Percentiles rank a stretch among this genome's conserved stretches.
These are phyloP conservation scores for Samsoniella hepiali DNA, from an alignment of 2,329 filamentous ascomycete genomes.

Conservation along the genomic window DNA sequence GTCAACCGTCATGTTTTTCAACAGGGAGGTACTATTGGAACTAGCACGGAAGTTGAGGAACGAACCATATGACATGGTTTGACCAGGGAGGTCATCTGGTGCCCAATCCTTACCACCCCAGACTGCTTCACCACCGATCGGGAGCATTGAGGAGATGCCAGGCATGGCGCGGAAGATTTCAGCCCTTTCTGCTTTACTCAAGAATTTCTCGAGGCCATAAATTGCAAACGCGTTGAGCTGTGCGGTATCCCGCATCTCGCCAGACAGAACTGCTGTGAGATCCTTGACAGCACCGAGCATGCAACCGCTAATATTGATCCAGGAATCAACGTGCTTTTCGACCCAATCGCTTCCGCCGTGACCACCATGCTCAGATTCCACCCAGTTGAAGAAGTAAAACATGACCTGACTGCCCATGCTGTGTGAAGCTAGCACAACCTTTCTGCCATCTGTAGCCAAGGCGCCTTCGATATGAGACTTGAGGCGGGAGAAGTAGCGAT, in stretches of 20 bases:
- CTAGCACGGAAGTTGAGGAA: constrained; percentile 77
- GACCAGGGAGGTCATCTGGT: constrained; percentile 76
- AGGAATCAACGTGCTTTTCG: constrained; percentile 82
- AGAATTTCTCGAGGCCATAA: constrained; percentile 92
- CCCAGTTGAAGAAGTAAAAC: constrained; percentile 79
- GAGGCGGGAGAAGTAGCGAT: constrained; percentile 89
- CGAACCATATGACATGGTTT: constrained; percentile 71
- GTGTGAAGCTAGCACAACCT: constrained; percentile 84
- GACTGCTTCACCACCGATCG: constrained; percentile 87
- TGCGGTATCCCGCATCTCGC: constrained; percentile 97
- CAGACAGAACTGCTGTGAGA: constrained; percentile 83
- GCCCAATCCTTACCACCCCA: constrained; percentile 89
- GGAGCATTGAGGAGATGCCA: constrained; percentile 93
- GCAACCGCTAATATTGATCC: constrained; percentile 98
- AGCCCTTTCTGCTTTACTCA: constrained; percentile 83
- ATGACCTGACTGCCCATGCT: constrained; percentile 97
- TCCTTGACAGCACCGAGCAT: constrained; percentile 96
- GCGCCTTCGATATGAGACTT: constrained; percentile 89
- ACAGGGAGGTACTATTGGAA: constrained; percentile 60
- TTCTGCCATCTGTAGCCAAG: constrained; percentile 67
- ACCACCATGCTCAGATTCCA: constrained; percentile 74
- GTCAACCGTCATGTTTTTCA: constrained; percentile 75
- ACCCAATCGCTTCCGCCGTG: constrained; percentile 86
- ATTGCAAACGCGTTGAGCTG: constrained; percentile 96
- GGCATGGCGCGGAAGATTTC: constrained; percentile 97